These are phyloP conservation scores for Mycena amicta DNA, from an alignment of 768 basidiomycete species.

Conservation along the genomic window DNA sequence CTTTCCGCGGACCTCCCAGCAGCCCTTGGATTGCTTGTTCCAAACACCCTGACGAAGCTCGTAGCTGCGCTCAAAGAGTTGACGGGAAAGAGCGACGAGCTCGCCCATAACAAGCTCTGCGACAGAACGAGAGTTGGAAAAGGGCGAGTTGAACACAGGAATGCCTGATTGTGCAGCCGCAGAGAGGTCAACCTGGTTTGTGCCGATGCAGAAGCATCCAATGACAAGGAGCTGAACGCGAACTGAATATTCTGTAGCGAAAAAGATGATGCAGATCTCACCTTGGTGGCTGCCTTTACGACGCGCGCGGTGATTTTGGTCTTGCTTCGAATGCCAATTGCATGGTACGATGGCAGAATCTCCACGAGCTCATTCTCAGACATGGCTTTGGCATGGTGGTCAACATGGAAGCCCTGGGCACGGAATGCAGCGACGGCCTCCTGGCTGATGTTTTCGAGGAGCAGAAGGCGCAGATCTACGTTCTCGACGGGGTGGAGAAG, in stretches of 20 bases:
- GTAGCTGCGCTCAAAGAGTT: slow-evolving; percentile 83
- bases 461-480: slow-evolving; percentile 75
- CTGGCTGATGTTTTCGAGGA: slow-evolving; percentile 94
- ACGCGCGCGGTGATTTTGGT: slow-evolving; percentile 93
- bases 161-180: slow-evolving; percentile 87
- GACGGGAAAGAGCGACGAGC: slow-evolving; percentile 90
- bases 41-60: slow-evolving; percentile 91
- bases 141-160: slow-evolving; percentile 98
- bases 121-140: slow-evolving; percentile 98
- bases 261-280: slow-evolving; percentile 31
- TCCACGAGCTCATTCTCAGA: slow-evolving; percentile 92
- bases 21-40: slow-evolving; percentile 99
- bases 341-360: slow-evolving; percentile 84
- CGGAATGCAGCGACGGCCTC: slow-evolving; percentile 83
- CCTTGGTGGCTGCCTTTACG: slow-evolving; percentile 85
- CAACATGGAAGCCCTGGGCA: slow-evolving; percentile 87
- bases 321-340: slow-evolving; percentile 95
- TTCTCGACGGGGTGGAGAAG: slow-evolving; percentile 84
- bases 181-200: slow-evolving; percentile 92
- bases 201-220: slow-evolving; percentile 99
- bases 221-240: slow-evolving; percentile 81
- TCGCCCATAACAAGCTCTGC: slow-evolving; percentile 97
- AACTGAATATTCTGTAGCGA: neutral
- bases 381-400: slow-evolving; percentile 83
- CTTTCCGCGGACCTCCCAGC: slow-evolving; percentile 98